Evolutionary conservation across 345 rosid species (phyloP).

Genomic region (Gynandropsis gynandra): DNA sequence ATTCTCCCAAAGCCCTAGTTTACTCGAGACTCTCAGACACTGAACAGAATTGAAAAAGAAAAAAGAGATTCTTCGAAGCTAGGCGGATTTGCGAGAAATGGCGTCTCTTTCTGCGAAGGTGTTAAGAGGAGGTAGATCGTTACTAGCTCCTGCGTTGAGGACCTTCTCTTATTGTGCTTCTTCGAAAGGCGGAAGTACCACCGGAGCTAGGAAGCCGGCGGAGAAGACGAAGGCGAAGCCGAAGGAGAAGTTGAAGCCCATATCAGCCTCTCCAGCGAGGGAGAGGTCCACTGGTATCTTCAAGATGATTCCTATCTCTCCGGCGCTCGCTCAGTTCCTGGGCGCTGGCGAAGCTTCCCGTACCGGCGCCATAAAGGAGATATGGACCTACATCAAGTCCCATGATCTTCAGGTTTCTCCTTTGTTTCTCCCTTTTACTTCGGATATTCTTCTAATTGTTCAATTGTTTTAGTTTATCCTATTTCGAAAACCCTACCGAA

Average conservation of each 20-base stretch:
- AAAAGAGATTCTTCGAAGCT: background rate
- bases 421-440: too few species aligned
- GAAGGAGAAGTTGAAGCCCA: constrained; percentile 16
- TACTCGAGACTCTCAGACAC: background rate
- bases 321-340: constrained; percentile 55
- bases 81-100: constrained; percentile 14
- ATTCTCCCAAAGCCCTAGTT: constrained; percentile 8
- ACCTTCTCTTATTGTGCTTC: constrained; percentile 18
- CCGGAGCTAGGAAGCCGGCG: constrained; percentile 26
- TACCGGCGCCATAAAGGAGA: constrained; percentile 50
- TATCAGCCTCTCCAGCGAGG: constrained; percentile 24
- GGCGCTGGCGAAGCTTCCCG: constrained; percentile 63
- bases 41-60: background rate
- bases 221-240: constrained; percentile 16
- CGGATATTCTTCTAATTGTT: too few species aligned
- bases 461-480: background rate
- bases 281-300: constrained; percentile 41
- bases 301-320: constrained; percentile 51
- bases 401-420: constrained; percentile 70
- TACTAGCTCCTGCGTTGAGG: constrained; percentile 40
- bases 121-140: constrained; percentile 50
- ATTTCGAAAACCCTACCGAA: too few species aligned
- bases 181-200: constrained; percentile 3
- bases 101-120: constrained; percentile 41
- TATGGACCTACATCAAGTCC: constrained; percentile 73